Evolutionary conservation across 495 filamentous ascomycete species (phyloP), one percentile per base, ranked within the genome.

Genomic region (Trichodelitschia bisporula): DNA sequence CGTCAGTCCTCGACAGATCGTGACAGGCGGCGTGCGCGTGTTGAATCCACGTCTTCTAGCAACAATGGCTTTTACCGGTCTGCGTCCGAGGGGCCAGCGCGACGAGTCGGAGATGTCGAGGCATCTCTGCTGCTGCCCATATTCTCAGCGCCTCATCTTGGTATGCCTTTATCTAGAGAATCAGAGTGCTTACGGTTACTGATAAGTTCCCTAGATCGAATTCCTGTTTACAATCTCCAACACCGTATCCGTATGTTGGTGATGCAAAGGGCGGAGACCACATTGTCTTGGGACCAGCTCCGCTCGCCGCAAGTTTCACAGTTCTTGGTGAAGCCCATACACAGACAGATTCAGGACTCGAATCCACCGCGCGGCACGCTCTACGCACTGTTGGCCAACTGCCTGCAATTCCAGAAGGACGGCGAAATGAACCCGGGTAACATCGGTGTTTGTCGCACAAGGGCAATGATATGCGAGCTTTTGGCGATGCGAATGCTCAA

Each of bases 251-350:
- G 83, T 33, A 64, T 76, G 13, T 55, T 91, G 25, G 69, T 95
- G 27, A 59, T 74, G 30, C 58, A 75, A 14, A 64, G 73, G 47
- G 84, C 77, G 50, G 83, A 95, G 49, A 91, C 83, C 3, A 83
- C 77, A 0, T 51, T 95, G 30, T 70, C 77, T n/a, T 95, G 82
- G 82, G 83, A 92, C 36, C 84, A 95, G 49, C 56, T 95, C 36
- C 66, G 83, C 29, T 89, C 83, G 6, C 84, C 83, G 4, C 84
- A 95, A 46, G 73, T 95, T 19, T 91, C 79, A 11, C 80, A 89
- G 48, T 95, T 95, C 46, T 59, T 95, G 15, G 62, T 92, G 41
- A 95, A 91, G 55, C 84, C 84, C 2, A 70, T 75, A 20, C 78
- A 80, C 48, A 76, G 82, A 37, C 72, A 80, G 40, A 77, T 90